Conservation (phyloP, 345 rosid species). For the Citrus sp. region DNA sequence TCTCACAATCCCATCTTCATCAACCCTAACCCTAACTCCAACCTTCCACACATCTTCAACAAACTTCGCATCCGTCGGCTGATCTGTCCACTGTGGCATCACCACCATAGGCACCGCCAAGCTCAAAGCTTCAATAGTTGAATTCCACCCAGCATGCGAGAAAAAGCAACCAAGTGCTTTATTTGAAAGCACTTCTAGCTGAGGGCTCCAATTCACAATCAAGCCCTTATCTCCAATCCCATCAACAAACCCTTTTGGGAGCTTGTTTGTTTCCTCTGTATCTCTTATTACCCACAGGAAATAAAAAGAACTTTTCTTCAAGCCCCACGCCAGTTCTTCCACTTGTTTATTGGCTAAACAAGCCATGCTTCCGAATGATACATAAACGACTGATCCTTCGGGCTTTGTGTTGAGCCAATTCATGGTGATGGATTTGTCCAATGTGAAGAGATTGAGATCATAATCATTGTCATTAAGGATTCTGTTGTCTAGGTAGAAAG, state of each 20-base stretch:
- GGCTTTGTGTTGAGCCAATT: slow-evolving; percentile 51
- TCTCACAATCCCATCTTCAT: slow-evolving; percentile 17
- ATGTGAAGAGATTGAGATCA: slow-evolving; percentile 42
- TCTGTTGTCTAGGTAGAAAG: slow-evolving; percentile 52
- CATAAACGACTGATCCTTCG: slow-evolving; percentile 49
- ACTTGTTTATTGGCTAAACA: slow-evolving; percentile 36
- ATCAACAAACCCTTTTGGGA: not conserved
- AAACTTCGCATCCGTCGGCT: not conserved
- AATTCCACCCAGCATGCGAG: slow-evolving; percentile 27
- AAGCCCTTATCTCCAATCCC: not conserved
- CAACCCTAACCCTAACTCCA: slow-evolving; percentile 20
- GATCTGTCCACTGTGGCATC: slow-evolving; percentile 31
- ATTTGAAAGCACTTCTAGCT: not conserved
- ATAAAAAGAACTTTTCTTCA: slow-evolving; percentile 23
- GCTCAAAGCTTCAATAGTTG: slow-evolving; percentile 27
- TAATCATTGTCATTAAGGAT: slow-evolving; percentile 40
- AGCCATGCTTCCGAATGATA: slow-evolving; percentile 64
- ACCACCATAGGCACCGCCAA: slow-evolving; percentile 28
- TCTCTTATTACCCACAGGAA: slow-evolving; percentile 59
- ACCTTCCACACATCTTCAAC: slow-evolving; percentile 22
- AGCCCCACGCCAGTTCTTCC: slow-evolving; percentile 48
- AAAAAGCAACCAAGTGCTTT: slow-evolving; percentile 21
- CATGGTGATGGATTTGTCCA: slow-evolving; percentile 24
- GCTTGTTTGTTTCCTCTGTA: slow-evolving; percentile 38
- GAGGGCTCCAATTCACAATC: slow-evolving; percentile 6